Evolutionary conservation across 345 rosid genomes (phyloP).

Genomic region (Acer saccharum): DNA sequence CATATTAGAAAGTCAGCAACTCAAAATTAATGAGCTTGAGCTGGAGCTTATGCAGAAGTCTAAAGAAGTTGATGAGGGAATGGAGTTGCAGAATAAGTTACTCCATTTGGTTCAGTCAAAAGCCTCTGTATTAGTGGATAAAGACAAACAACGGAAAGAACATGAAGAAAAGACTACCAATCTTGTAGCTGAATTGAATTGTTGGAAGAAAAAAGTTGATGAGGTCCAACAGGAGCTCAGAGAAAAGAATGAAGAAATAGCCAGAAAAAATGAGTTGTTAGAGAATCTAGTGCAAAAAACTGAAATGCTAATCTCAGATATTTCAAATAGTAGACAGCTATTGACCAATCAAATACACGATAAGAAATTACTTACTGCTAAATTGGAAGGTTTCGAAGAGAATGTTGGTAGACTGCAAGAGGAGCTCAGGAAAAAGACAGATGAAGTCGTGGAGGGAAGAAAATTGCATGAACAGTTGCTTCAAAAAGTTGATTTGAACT

Average conservation of each 20-base stretch:
- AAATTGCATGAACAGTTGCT: conserved; percentile 37
- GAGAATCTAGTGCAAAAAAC: conserved; percentile 37
- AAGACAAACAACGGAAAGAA: conserved; percentile 35
- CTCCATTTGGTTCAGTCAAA: conserved; percentile 47
- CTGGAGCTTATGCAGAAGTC: conserved; percentile 40
- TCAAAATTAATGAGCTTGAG: conserved; percentile 38
- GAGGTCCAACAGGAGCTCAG: conserved; percentile 43
- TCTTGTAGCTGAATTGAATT: conserved; percentile 46
- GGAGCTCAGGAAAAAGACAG: conserved; percentile 36
- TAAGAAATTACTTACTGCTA: conserved; percentile 37
- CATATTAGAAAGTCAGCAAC: conserved; percentile 28
- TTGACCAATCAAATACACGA: conserved; percentile 37
- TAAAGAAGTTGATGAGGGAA: conserved; percentile 47
- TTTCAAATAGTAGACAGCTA: conserved; percentile 32
- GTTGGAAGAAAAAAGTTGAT: conserved; percentile 39
- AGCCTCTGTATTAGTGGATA: conserved; percentile 20
- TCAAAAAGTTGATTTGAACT: conserved; percentile 38
- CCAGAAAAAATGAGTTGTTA: conserved; percentile 35
- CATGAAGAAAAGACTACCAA: conserved; percentile 35
- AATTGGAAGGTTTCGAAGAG: conserved; percentile 46
- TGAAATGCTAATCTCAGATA: conserved; percentile 30
- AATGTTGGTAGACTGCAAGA: conserved; percentile 41
- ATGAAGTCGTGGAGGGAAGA: conserved; percentile 45
- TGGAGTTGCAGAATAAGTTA: conserved; percentile 43
- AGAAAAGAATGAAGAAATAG: conserved; percentile 34